Percentiles rank a stretch among this genome's conserved stretches.
These are phyloP conservation scores for Penicillium nucicola DNA, from an alignment of 495 filamentous ascomycete genomes.

Conservation along the genomic window DNA sequence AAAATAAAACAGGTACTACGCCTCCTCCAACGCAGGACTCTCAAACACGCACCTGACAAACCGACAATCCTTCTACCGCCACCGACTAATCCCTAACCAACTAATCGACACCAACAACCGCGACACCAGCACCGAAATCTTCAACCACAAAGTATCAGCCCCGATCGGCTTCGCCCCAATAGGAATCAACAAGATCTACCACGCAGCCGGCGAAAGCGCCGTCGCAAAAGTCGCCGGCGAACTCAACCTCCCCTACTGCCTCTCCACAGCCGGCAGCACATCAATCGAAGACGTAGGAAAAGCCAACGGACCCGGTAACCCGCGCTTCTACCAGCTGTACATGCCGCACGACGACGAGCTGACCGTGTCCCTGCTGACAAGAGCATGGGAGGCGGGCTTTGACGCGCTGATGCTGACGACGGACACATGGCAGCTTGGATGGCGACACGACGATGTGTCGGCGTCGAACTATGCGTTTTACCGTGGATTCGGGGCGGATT, in stretches of 20 bases:
- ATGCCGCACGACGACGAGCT: constrained; percentile 61
- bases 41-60: constrained; percentile 66
- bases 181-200: constrained; percentile 65
- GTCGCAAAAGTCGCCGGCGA: constrained; percentile 58
- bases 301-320: constrained; percentile 47
- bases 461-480: constrained; percentile 64
- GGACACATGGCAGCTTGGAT: constrained; percentile 64
- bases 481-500: constrained; percentile 50
- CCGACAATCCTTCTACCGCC: constrained; percentile 65
- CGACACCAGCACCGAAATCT: constrained; percentile 57
- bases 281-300: constrained; percentile 57
- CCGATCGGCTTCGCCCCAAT: constrained; percentile 65
- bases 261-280: constrained; percentile 56
- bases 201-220: constrained; percentile 52
- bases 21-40: constrained; percentile 63
- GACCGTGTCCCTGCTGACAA: constrained; percentile 50
- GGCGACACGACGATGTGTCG: constrained; percentile 59
- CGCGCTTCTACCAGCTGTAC: constrained; percentile 64
- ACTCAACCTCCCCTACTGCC: constrained; percentile 54
- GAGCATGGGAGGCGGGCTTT: constrained; percentile 55
- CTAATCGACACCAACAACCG: constrained; percentile 60
- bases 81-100: constrained; percentile 60
- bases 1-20: constrained; percentile 45
- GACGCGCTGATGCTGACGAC: constrained; percentile 59
- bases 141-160: constrained; percentile 56